Percentiles rank a stretch among this genome's conserved stretches.
Conservation (phyloP, 179 eudicot genomes). For the Spergularia azorica region DNA sequence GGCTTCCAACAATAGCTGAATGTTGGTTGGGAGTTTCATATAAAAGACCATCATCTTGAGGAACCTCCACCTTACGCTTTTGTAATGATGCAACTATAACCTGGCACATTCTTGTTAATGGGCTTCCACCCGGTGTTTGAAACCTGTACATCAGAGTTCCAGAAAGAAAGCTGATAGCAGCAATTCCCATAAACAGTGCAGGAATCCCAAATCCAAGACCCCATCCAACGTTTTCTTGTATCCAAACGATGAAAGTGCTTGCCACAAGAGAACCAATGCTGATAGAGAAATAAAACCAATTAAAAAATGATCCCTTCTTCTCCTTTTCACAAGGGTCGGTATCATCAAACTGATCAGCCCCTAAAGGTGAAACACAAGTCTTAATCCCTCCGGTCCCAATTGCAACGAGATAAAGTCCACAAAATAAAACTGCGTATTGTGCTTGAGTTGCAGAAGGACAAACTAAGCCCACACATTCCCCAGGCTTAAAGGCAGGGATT, state of each 20-base stretch:
- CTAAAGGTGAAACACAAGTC: constrained; percentile 66
- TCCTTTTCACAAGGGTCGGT: constrained; percentile 52
- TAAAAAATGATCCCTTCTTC: constrained; percentile 63
- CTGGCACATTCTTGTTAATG: constrained; percentile 61
- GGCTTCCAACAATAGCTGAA: constrained; percentile 52
- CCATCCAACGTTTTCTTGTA: constrained; percentile 68
- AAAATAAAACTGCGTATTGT: constrained; percentile 47
- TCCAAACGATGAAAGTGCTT: constrained; percentile 55
- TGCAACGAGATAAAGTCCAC: constrained; percentile 64
- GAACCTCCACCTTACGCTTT: constrained; percentile 45
- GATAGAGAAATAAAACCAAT: constrained; percentile 64
- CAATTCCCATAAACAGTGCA: constrained; percentile 54
- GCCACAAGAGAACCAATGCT: constrained; percentile 62
- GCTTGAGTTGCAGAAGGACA: constrained; percentile 60
- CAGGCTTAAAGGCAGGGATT: constrained; percentile 51
- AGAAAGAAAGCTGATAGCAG: constrained; percentile 46
- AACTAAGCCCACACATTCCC: constrained; percentile 48
- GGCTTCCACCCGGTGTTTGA: constrained; percentile 66
- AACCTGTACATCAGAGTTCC: constrained; percentile 63
- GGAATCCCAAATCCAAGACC: constrained; percentile 68
- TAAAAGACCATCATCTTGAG: constrained; percentile 40
- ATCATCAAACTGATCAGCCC: constrained; percentile 76
- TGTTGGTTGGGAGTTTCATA: constrained; percentile 46
- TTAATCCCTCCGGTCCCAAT: constrained; percentile 76
- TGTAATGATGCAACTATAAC: constrained; percentile 57